Evolutionary conservation across 108 stramenopile species (phyloP), one percentile per base, ranked within the genome.

Genomic region (Mediolabrus comicus): DNA sequence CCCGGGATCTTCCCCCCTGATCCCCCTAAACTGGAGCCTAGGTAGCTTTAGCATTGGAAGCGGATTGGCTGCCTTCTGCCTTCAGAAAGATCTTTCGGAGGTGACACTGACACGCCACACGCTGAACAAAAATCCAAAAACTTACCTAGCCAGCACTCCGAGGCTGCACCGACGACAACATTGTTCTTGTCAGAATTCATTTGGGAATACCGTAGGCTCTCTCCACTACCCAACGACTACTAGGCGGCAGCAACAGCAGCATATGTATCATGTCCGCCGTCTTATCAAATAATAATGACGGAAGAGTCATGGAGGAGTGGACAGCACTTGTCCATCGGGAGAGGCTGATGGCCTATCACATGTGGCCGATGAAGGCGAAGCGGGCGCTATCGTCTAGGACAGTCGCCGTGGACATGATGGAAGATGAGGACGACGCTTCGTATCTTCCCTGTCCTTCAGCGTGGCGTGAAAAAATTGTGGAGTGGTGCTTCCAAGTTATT

Each of bases 401-500:
- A 24, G 46, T 22, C 1, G 46, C n/a, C 7, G 46, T 22, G 6
- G 19, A n/a, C 46, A 17, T 43, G 2, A 3, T 22, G 8, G 46
- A 49, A 16, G 46, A 22, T 24, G 46, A 49, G 8, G 22, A 8
- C 9, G 9, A 22, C 46, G 22, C 22, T n/a, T n/a, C n/a, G 4
- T 49, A 1, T 49, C 46, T 49, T 49, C 46, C 46, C 0, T 49
- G 46, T 6, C 46, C 46, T 49, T 49, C 46, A 3, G 57, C 39
- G 8, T 63, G 62, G 62, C 62, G 62, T 27, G 46, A 52, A 17
- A 63, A 53, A 56, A 63, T 63, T 63, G 39, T 46, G 27, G 62
- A 63, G 49, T 63, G 62, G 62, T 52, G 54, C 53, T 63, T 56
- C 14, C 62, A 63, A 19, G 53, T 63, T 17, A 17, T 53, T 2